Evolutionary conservation across 163 green algal genomes (phyloP).

Genomic region (Scenedesmus sp.): DNA sequence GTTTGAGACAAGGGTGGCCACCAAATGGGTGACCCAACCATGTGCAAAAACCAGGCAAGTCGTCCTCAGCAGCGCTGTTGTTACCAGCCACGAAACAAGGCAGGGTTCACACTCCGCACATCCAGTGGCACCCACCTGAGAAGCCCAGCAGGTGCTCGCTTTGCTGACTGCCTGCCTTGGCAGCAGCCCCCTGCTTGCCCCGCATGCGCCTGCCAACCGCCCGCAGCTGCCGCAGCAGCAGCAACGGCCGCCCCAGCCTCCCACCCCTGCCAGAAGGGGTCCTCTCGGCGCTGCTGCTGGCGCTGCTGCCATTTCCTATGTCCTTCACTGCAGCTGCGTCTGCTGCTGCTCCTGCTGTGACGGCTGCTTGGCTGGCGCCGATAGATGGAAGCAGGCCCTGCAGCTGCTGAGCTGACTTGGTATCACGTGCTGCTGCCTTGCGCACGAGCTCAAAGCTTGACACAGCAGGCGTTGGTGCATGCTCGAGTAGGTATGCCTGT

Average conservation of each 20-base stretch:
- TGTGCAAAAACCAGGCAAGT: no score
- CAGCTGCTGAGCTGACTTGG: neutral
- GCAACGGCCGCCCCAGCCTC: neutral
- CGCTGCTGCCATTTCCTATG: neutral
- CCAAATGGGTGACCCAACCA: no score
- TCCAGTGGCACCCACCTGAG: neutral
- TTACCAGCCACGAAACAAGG: no score
- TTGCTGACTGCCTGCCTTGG: neutral
- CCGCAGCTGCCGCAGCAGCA: slow-evolving; percentile 11
- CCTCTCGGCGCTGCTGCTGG: neutral
- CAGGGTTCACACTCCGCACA: no score
- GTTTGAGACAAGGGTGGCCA: no score
- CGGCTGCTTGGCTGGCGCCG: neutral
- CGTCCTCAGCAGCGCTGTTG: no score
- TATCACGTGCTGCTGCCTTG: neutral
- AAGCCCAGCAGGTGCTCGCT: slow-evolving; percentile 51
- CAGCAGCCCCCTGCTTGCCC: neutral
- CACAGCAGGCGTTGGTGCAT: neutral
- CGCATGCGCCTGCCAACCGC: neutral
- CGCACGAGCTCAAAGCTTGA: neutral
- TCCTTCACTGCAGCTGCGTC: neutral
- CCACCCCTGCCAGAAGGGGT: neutral
- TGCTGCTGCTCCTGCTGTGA: neutral
- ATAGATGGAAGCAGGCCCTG: neutral
- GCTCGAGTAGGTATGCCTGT: neutral